Conservation (phyloP, 176 grass and related monocot genomes). For the Musa schizocarpa region DNA sequence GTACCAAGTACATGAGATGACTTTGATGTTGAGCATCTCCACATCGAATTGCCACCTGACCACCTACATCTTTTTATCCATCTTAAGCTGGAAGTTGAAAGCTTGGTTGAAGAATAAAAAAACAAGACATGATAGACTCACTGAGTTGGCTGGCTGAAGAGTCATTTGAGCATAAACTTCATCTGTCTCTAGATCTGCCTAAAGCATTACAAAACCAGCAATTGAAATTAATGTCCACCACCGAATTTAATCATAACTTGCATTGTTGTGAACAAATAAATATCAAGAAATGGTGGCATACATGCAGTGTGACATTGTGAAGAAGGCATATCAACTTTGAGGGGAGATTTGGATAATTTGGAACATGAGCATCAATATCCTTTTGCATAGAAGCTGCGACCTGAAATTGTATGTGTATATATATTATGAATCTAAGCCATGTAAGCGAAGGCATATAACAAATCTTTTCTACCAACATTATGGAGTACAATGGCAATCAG, state of each 20-base stretch:
- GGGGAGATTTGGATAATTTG: conserved; percentile 68
- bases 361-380: conserved; percentile 56
- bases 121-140: conserved; percentile 19
- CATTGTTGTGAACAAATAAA: neutral
- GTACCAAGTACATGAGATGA: too few relatives aligned
- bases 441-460: too few relatives aligned
- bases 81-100: neutral
- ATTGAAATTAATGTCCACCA: neutral
- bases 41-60: neutral
- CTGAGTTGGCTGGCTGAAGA: conserved; percentile 67
- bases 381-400: conserved; percentile 71
- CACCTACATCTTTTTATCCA: neutral
- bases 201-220: conserved; percentile 25
- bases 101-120: neutral
- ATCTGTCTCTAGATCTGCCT: conserved; percentile 74
- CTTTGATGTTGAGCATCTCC: neutral
- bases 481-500: neutral
- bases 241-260: neutral
- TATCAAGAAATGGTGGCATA: conserved; percentile 28
- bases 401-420: conserved; percentile 33
- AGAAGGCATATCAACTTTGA: conserved; percentile 70
- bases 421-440: neutral
- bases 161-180: conserved; percentile 77
- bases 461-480: neutral
- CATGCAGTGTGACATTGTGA: conserved; percentile 49